Conservation (phyloP, 306 rosid species). For the Cyamopsis tetragonoloba region DNA sequence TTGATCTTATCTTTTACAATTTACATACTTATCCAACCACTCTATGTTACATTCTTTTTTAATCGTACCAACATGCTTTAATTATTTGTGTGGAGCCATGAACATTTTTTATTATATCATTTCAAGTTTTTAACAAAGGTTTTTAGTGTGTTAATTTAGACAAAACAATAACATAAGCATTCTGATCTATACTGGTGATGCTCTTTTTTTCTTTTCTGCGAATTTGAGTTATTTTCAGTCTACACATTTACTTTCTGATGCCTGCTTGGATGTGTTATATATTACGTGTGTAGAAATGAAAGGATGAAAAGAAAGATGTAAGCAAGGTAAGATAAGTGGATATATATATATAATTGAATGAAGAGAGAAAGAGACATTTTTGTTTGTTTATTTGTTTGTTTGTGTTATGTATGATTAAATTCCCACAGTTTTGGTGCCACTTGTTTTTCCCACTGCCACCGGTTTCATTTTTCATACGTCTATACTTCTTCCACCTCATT, state of each 20-base stretch:
- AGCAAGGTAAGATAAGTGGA: slow-evolving; percentile 17
- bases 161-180: too few relatives aligned
- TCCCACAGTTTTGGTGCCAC: slow-evolving; percentile 45
- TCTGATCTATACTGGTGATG: too few relatives aligned
- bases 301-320: slow-evolving; percentile 9
- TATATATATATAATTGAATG: background rate
- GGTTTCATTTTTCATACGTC: slow-evolving; percentile 21
- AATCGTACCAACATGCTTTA: too few relatives aligned
- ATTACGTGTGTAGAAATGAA: slow-evolving; percentile 20
- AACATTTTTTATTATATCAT: too few relatives aligned
- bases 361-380: slow-evolving; percentile 5
- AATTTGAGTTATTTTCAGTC: too few relatives aligned
- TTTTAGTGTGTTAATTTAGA: too few relatives aligned
- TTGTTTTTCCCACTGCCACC: slow-evolving; percentile 34
- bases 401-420: background rate
- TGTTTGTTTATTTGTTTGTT: too few relatives aligned
- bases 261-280: background rate
- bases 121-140: too few relatives aligned
- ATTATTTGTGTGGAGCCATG: background rate
- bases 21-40: too few relatives aligned
- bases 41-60: too few relatives aligned
- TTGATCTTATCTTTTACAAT: background rate
- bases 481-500: background rate
- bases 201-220: too few relatives aligned
- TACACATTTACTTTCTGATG: too few relatives aligned